Conservation (phyloP, 768 basidiomycete genomes). For the Tephrocybe sp. region DNA sequence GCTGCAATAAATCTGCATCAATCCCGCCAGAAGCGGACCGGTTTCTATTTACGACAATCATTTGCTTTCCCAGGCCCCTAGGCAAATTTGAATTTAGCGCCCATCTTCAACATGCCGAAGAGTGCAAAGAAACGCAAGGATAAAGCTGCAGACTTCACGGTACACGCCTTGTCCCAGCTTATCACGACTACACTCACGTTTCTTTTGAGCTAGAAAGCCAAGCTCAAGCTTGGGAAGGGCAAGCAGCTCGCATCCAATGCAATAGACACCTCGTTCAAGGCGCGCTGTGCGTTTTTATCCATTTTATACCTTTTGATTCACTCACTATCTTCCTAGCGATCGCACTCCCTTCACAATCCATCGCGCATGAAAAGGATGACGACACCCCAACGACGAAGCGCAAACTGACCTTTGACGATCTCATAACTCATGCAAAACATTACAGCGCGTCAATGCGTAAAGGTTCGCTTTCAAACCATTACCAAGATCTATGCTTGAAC, state of each 20-base stretch:
- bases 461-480: conserved; percentile 42
- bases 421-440: conserved; percentile 79
- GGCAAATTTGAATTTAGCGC: not conserved
- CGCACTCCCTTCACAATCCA: conserved; percentile 84
- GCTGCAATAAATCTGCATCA: not conserved
- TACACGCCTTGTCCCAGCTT: conserved; percentile 23
- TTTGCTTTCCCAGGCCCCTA: not conserved
- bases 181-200: not conserved
- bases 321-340: conserved; percentile 57
- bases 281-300: conserved; percentile 69
- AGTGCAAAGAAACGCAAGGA: conserved; percentile 84
- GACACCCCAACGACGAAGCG: conserved; percentile 71
- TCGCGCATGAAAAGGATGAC: conserved; percentile 54
- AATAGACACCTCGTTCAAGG: conserved; percentile 95
- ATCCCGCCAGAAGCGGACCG: too few species aligned
- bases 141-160: conserved; percentile 85
- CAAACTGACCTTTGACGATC: conserved; percentile 73
- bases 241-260: conserved; percentile 82
- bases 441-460: conserved; percentile 76
- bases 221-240: conserved; percentile 94
- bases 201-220: conserved; percentile 72
- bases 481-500: not conserved
- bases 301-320: not conserved
- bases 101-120: conserved; percentile 28
- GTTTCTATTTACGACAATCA: too few species aligned